phyloP scores from a whole-genome alignment of 495 filamentous ascomycete species.

The Xylaria nigripes region DNA sequence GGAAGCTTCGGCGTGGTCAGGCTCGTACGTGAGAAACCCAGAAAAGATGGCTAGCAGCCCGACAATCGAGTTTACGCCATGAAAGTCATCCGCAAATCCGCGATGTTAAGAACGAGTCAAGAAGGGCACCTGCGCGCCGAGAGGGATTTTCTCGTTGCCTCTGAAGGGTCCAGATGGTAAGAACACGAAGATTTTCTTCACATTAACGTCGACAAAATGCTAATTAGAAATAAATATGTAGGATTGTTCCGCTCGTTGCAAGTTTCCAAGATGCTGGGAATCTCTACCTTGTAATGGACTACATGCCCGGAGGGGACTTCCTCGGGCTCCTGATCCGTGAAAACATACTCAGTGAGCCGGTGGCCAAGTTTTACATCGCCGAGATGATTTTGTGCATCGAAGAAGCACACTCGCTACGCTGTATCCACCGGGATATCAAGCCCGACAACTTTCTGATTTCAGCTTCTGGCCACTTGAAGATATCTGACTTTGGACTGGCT shows the following conservation, averaged over 20 bases:
- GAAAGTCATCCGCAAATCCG: slow-evolving; percentile 90
- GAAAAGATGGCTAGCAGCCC: slow-evolving; percentile 4
- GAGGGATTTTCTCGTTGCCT: slow-evolving; percentile 80
- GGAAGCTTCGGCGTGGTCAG: slow-evolving; percentile 91
- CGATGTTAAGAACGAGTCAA: slow-evolving; percentile 82
- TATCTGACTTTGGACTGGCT: slow-evolving; percentile 89
- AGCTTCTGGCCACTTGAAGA: slow-evolving; percentile 81
- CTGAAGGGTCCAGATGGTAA: slow-evolving; percentile 70
- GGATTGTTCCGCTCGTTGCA: slow-evolving; percentile 75
- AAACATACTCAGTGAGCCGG: slow-evolving; percentile 65
- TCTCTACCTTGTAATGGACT: slow-evolving; percentile 93
- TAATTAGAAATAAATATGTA: slow-evolving; percentile 10
- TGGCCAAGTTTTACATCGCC: slow-evolving; percentile 77
- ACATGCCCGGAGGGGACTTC: slow-evolving; percentile 94
- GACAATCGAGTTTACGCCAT: slow-evolving; percentile 67
- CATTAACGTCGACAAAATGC: background rate
- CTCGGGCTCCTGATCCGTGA: slow-evolving; percentile 76
- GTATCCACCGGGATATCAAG: slow-evolving; percentile 93
- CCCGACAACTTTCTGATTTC: slow-evolving; percentile 94
- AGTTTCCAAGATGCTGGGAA: slow-evolving; percentile 81
- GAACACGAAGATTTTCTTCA: background rate
- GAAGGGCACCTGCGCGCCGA: slow-evolving; percentile 90
- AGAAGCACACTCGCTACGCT: slow-evolving; percentile 75
- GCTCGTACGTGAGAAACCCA: slow-evolving; percentile 60
- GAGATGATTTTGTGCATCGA: slow-evolving; percentile 96